phyloP scores from a whole-genome alignment of 1,284 basidiomycete species.

The Stereum hirsutum region DNA sequence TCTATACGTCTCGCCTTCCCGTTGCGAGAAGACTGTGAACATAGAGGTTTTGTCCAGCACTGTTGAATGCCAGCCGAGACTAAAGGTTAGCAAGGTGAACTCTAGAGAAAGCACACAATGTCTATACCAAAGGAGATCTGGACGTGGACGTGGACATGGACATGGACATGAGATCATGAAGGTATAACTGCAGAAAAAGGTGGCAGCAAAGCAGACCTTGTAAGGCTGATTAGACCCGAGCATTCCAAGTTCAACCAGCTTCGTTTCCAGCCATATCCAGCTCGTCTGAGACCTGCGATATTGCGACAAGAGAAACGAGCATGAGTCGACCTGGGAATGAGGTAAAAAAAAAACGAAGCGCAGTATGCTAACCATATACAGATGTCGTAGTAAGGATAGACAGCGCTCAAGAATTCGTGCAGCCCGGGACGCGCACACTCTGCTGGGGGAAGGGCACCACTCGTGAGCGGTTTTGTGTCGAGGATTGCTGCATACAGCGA shows the following conservation, averaged over 20 bases:
- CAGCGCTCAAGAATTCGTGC: constrained; percentile 74
- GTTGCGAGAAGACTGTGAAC: constrained; percentile 79
- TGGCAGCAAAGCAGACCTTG: constrained; percentile 36
- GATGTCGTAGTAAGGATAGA: constrained; percentile 81
- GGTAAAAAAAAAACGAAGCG: too few relatives aligned
- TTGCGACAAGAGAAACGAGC: constrained; percentile 1
- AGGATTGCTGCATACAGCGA: constrained; percentile 57
- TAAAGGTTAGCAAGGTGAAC: too few relatives aligned
- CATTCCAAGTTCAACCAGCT: constrained; percentile 84
- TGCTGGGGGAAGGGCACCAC: constrained; percentile 64
- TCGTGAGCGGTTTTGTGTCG: constrained; percentile 75
- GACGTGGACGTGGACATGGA: too few relatives aligned
- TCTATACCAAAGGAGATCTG: constrained; percentile 59
- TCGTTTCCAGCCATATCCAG: constrained; percentile 90
- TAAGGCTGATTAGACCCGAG: constrained; percentile 62
- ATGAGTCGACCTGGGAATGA: background rate
- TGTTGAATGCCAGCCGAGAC: constrained; percentile 18
- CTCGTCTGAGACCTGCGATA: constrained; percentile 67
- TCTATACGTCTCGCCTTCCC: constrained; percentile 66
- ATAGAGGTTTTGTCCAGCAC: constrained; percentile 83
- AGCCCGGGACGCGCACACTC: constrained; percentile 79
- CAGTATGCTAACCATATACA: constrained; percentile 57
- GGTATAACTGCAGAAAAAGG: constrained; percentile 1
- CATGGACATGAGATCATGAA: background rate
- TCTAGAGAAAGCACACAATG: too few relatives aligned